Conservation (phyloP, 2,329 filamentous ascomycete species). For the Hypoxylon sp. region DNA sequence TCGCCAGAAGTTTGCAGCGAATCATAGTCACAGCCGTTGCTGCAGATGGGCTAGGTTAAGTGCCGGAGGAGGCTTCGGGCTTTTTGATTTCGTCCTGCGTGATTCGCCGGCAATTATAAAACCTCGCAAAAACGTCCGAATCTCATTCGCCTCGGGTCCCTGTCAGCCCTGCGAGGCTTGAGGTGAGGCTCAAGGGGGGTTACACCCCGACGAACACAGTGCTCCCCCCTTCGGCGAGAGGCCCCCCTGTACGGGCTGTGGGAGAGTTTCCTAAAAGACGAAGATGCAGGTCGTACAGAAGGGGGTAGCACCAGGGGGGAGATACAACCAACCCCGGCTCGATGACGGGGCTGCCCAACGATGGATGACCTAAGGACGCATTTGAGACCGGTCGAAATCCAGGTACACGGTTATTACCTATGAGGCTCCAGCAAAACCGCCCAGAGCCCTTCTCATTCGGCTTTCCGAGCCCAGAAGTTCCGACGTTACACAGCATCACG, state of each 20-base stretch:
- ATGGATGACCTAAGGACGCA: conserved; percentile 1
- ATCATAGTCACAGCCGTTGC: conserved; percentile 15
- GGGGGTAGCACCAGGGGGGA: conserved; percentile 10
- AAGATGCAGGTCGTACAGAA: conserved; percentile 22
- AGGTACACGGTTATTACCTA: conserved; percentile 29
- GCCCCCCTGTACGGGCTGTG: not conserved
- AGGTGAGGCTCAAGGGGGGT: conserved; percentile 35
- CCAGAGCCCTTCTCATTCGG: conserved; percentile 33
- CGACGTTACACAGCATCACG: conserved; percentile 36
- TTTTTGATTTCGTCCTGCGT: conserved; percentile 13
- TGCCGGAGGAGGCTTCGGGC: conserved; percentile 18
- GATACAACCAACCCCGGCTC: conserved; percentile 13
- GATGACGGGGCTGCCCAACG: conserved; percentile 22
- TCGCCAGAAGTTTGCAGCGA: conserved; percentile 15
- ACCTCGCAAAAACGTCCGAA: conserved; percentile 26
- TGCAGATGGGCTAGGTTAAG: conserved; percentile 17
- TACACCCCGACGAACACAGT: conserved; percentile 28
- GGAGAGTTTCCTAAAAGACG: conserved; percentile 11
- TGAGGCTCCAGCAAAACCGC: conserved; percentile 34
- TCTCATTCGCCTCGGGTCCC: conserved; percentile 20
- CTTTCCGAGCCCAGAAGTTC: conserved; percentile 29
- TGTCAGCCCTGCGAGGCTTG: conserved; percentile 36
- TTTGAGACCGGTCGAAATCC: conserved; percentile 12
- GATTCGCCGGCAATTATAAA: conserved; percentile 30
- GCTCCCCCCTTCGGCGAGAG: conserved; percentile 12